A percentile compares a stretch with the other conserved stretches of the same genome.
Conservation (phyloP, 306 rosid species). For the Vigna mungo region DNA sequence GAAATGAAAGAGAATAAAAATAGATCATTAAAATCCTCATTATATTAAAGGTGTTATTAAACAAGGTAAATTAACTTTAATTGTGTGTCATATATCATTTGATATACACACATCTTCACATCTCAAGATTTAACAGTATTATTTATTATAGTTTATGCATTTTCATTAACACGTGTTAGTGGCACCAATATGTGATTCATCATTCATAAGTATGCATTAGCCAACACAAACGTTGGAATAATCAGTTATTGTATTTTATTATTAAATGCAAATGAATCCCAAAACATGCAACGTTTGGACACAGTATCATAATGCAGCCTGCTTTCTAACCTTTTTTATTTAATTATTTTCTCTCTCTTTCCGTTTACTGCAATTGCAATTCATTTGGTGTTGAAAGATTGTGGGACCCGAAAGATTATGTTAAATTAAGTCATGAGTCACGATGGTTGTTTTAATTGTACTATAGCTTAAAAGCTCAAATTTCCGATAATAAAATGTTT, state of each 20-base stretch:
- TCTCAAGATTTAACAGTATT: no score
- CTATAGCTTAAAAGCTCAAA: background rate
- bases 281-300: background rate
- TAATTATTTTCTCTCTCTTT: no score
- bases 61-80: no score
- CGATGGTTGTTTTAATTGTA: background rate
- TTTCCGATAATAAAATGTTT: background rate
- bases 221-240: background rate
- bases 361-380: background rate
- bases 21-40: no score
- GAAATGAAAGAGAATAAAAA: no score
- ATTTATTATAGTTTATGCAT: no score
- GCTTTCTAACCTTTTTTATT: background rate
- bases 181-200: background rate
- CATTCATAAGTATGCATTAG: slow-evolving; percentile 2
- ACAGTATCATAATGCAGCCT: background rate
- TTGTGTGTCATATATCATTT: no score
- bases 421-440: background rate
- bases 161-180: background rate
- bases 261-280: background rate
- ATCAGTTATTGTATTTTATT: background rate
- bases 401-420: background rate
- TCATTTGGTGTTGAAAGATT: background rate
- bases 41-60: no score
- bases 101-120: no score